These are phyloP conservation scores for Auxenochlorella pyrenoidosa DNA, from an alignment of 139 green algal species.

Conservation along the genomic window DNA sequence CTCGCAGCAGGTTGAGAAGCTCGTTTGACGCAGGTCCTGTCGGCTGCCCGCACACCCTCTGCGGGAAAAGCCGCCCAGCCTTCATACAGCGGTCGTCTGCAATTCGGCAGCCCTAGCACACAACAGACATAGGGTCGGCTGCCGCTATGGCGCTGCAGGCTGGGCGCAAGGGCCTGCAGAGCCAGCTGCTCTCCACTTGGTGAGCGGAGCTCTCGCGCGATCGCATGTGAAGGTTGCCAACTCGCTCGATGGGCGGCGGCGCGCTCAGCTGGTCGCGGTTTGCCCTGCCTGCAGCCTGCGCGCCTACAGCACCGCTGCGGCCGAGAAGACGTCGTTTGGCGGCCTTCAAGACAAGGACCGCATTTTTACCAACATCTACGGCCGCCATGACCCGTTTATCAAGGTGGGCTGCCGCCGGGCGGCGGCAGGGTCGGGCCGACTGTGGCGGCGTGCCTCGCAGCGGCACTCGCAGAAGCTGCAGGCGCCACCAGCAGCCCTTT, in stretches of 20 bases:
- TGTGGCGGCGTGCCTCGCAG: not conserved
- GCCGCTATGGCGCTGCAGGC: conserved; percentile 1
- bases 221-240: not conserved
- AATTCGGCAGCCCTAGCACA: not conserved
- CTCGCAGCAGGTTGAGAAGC: too few species aligned
- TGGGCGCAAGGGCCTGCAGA: conserved; percentile 13
- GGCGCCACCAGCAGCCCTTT: too few species aligned
- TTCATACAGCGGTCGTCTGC: not conserved
- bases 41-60: too few species aligned
- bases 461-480: too few species aligned
- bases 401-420: conserved; percentile 60
- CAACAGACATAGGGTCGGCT: not conserved
- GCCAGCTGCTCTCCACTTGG: conserved; percentile 30
- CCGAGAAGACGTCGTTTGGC: conserved; percentile 56
- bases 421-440: not conserved
- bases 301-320: conserved; percentile 29
- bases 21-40: too few species aligned
- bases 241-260: not conserved
- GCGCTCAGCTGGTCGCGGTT: not conserved
- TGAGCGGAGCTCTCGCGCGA: not conserved
- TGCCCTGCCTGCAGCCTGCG: conserved; percentile 41
- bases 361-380: conserved; percentile 99
- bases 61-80: too few species aligned
- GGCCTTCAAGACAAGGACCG: conserved; percentile 93
- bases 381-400: conserved; percentile 88